Base-by-base conservation (phyloP, 2,329 filamentous ascomycete genomes). In the Saccharata proteae region DNA sequence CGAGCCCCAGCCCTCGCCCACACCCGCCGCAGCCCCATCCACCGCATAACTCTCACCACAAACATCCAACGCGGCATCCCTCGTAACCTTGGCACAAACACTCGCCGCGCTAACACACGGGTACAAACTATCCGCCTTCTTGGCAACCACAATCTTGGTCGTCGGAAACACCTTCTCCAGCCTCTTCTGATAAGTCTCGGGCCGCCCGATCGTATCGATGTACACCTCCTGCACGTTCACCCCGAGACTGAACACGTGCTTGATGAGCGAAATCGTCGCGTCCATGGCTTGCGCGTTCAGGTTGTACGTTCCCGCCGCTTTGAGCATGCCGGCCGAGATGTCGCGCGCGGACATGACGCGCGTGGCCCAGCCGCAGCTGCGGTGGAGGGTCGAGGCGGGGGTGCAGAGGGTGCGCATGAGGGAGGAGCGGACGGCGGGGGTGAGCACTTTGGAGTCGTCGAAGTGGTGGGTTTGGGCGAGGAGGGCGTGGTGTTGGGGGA, bases 281-380 rank as follows among this genome's bases (percentile, higher is more conserved):
- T 93, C 86, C 74, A 90, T 80, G 12, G 88, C 88, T 57, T 98
- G 90, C 4, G 85, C 84, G 52, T 98, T 98, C 41, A 98, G 72
- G 53, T 98, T 98, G 61, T 94, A 92, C 3, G 64, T 62, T 6
- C 58, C 49, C 36, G 54, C 45, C 3, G 75, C 69, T 7, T 70
- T 67, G 46, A 90, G 64, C 82, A 92, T 92, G 45, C 73, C 71
- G 6, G 83, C 71, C 23, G 69, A 72, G 45, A 93, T 93, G 58
- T 88, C 81, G 26, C 78, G 72, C 6, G 90, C 85, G 0, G 83
- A 93, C 40, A 96, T 73, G 12, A 79, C 66, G 14, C 77, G 69
- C 5, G 81, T 75, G 4, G 86, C 86, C 81, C 84, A 96, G 16
- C 88, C 90, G 51, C 80, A 90, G 4, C 68, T 65, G 12, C 62